Evolutionary conservation across 257 asterid species (phyloP), one percentile per base, ranked within the genome.

Genomic region (Solanum sitiens): DNA sequence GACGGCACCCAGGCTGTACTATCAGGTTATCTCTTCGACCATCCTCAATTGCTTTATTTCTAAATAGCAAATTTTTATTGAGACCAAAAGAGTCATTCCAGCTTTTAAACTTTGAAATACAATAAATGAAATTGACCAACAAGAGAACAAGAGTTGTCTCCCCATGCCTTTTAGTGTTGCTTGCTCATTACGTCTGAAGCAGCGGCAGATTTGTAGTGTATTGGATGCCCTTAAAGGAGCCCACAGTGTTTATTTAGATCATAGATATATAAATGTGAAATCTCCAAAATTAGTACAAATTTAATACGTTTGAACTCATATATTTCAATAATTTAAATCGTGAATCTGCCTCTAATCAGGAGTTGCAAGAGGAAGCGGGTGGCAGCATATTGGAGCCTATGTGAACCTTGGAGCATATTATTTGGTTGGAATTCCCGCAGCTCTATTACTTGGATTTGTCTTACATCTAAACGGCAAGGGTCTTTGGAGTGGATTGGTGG

Each of bases 351-450:
- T 73, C 27, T 73, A 11, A 20, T 4, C 16, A 73, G 98, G 98
- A 14, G 94, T 94, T 21, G 98, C 98, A 11, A 92, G 98, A 92
- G 98, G 98, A 27, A 90, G 95, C 11, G 99, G 99, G 70, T 96
- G 98, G 98, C 98, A 96, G 89, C 96, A 93, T 25, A 70, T 96
- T 11, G 99, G 98, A 27, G 98, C 99, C 4, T 95, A 93, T 77
- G 94, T 96, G 6, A 96, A 96, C 87, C 84, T 79, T 45, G 84
- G 84, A 79, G 65, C 84, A 45, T 95, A 92, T 23, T 96, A 96
- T 87, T 77, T 96, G 70, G 95, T 95, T 4, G 98, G 98, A 40
- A 89, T 96, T 50, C 99, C 98, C 0, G 86, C 91, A 11, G 94
- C 99, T 2, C 87, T 95, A 33, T 72, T 95, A 5, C 90, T 95